Evolutionary conservation across 805 yeast species (phyloP).

Genomic region (Starmerella riodocensis): DNA sequence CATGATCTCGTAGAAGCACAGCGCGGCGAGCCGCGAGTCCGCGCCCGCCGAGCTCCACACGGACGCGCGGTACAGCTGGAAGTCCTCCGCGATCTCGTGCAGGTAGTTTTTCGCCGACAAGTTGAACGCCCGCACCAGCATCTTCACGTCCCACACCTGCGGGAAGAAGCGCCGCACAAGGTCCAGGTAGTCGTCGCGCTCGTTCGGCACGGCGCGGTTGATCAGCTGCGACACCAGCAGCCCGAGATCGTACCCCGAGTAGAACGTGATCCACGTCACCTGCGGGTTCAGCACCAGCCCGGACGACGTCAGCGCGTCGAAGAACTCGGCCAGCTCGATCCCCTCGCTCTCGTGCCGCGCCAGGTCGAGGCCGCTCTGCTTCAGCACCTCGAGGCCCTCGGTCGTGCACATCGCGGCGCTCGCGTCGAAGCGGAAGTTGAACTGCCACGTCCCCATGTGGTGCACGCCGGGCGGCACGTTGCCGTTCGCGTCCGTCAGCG

Average conservation of each 20-base stretch:
- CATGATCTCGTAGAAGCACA: constrained; percentile 33
- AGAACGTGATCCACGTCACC: constrained; percentile 82
- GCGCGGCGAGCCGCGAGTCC: constrained; percentile 32
- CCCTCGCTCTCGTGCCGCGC: constrained; percentile 62
- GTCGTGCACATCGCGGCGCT: constrained; percentile 68
- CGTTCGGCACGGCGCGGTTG: constrained; percentile 64
- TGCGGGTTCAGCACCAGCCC: constrained; percentile 64
- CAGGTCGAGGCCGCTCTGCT: constrained; percentile 74
- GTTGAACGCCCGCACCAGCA: constrained; percentile 29
- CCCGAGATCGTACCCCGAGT: constrained; percentile 90
- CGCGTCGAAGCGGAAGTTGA: constrained; percentile 75
- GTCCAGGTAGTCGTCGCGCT: constrained; percentile 62
- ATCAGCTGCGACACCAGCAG: constrained; percentile 66
- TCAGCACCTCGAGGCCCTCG: constrained; percentile 67
- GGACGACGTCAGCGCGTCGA: constrained; percentile 71
- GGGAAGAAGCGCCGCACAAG: constrained; percentile 68
- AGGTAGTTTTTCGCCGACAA: constrained; percentile 28
- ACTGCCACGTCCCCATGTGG: constrained; percentile 82
- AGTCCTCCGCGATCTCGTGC: constrained; percentile 33
- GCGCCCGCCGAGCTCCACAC: constrained; percentile 34
- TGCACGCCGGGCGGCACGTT: constrained; percentile 44
- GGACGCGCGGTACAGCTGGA: constrained; percentile 27
- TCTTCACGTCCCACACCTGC: constrained; percentile 67
- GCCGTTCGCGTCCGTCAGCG: constrained; percentile 57
- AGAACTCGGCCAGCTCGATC: constrained; percentile 64